Evolutionary conservation across 2,329 filamentous ascomycete species (phyloP).

Genomic region (Lomentospora prolificans): DNA sequence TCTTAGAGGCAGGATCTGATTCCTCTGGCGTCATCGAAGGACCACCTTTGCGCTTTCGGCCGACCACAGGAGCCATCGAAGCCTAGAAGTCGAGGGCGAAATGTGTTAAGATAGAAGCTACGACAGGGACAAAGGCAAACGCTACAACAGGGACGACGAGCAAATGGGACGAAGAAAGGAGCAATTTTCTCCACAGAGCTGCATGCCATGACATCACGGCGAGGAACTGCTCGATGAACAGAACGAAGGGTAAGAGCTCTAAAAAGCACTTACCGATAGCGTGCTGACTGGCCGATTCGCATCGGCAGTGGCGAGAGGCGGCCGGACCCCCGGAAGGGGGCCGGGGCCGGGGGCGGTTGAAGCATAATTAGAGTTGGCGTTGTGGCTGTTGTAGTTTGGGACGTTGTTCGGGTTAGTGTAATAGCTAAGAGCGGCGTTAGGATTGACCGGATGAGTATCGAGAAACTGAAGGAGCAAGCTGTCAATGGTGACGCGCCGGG

Average conservation of each 20-base stretch:
- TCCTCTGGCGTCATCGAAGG: conserved; percentile 14
- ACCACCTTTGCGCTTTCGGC: conserved; percentile 20
- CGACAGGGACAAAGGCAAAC: not conserved
- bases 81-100: not conserved
- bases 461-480: conserved; percentile 5
- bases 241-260: not conserved
- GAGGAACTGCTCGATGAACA: not conserved
- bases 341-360: not conserved
- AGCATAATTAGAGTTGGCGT: not conserved
- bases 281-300: not conserved
- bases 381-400: not conserved
- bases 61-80: not conserved
- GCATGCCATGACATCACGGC: not conserved
- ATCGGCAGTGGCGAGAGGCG: conserved; percentile 1
- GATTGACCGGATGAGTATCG: conserved; percentile 3
- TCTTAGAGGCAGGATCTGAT: conserved; percentile 16
- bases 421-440: not conserved
- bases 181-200: not conserved
- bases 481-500: conserved; percentile 3
- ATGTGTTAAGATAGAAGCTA: not conserved
- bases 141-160: not conserved
- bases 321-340: not conserved
- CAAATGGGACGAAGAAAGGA: not conserved
- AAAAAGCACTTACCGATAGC: not conserved
- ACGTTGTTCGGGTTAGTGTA: not conserved